Conservation (phyloP, 129 eudicot genomes). For the Escallonia herrerae region DNA sequence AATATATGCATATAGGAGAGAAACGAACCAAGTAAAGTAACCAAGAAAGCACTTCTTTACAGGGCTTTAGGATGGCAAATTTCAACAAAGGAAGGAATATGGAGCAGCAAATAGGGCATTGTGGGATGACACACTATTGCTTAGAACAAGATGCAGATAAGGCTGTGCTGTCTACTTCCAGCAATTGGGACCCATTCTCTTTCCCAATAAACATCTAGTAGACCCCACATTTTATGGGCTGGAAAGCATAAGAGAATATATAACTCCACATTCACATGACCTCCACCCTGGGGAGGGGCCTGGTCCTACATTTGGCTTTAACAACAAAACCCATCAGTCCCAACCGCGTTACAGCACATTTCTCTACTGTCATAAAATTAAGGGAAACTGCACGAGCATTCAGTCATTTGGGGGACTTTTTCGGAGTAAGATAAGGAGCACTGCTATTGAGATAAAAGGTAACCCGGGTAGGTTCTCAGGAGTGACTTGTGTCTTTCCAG, state of each 20-base stretch:
- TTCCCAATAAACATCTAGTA: not conserved
- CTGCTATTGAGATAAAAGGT: too few species aligned
- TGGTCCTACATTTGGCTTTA: not conserved
- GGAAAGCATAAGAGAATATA: constrained; percentile 9
- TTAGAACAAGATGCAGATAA: not conserved
- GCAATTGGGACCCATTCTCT: not conserved
- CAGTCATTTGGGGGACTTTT: too few species aligned
- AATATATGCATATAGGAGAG: too few species aligned
- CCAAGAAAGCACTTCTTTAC: not conserved
- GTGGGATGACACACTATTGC: not conserved
- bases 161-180: not conserved
- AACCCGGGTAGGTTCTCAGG: not conserved
- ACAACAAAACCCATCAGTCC: not conserved
- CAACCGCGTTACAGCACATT: not conserved
- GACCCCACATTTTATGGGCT: constrained; percentile 4
- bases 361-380: too few species aligned
- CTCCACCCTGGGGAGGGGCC: not conserved
- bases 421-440: too few species aligned
- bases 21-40: not conserved
- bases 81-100: not conserved
- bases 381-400: too few species aligned
- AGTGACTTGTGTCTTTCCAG: too few species aligned
- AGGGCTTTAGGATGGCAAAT: not conserved
- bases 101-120: constrained; percentile 1
- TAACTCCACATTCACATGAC: constrained; percentile 3